Conservation (phyloP, 2,329 filamentous ascomycete species). For the Sporothrix inflata region DNA sequence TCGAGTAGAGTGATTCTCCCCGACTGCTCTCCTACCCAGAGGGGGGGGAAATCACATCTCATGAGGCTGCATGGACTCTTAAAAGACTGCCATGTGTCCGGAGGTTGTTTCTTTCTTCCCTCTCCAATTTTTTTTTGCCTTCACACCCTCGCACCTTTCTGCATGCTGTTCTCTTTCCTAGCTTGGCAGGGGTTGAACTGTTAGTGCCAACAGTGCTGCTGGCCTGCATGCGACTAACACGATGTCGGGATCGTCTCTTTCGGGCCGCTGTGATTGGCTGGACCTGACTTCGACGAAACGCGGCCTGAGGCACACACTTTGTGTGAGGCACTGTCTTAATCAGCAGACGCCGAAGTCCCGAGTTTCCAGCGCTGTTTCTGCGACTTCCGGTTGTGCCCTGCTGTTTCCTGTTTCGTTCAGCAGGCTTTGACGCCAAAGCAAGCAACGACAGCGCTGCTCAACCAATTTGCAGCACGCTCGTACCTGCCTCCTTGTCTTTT, state of each 20-base stretch:
- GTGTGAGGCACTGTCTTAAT: background rate
- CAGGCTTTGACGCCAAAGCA: too few species aligned
- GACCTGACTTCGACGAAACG: background rate
- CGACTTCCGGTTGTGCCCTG: too few species aligned
- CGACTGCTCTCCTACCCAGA: background rate
- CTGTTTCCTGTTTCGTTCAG: too few species aligned
- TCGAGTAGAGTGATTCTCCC: background rate
- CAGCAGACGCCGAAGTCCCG: constrained; percentile 24
- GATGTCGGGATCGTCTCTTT: constrained; percentile 13
- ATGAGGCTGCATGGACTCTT: too few species aligned
- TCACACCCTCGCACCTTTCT: background rate
- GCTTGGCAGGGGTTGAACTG: constrained; percentile 18
- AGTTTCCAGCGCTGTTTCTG: background rate
- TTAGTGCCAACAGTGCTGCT: constrained; percentile 6
- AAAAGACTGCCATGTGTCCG: background rate
- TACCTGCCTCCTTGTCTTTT: background rate
- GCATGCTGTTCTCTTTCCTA: background rate
- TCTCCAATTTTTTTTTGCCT: background rate
- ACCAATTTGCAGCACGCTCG: background rate
- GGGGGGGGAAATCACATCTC: background rate
- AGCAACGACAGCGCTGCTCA: background rate
- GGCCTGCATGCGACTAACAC: constrained; percentile 13
- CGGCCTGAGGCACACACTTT: background rate
- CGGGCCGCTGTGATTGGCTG: background rate
- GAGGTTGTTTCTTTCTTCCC: background rate